Evolutionary conservation across 345 rosid genomes (phyloP), one percentile per base, ranked within the genome.

Genomic region (Aquilaria yunnanensis): DNA sequence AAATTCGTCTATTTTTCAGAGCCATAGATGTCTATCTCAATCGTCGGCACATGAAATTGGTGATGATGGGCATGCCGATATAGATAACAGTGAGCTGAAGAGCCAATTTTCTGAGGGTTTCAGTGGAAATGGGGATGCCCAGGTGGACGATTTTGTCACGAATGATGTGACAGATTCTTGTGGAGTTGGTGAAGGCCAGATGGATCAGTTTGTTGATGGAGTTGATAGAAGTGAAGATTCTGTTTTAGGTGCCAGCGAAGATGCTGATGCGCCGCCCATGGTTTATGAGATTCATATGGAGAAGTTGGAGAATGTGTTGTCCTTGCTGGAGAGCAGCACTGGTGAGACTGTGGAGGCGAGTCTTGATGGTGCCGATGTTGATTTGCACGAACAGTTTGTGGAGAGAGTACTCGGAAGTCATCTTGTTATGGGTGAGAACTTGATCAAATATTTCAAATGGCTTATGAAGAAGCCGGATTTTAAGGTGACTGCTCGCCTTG

Each of bases 401-500:
- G 43, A 71, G 2, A 79, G 65, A 70, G 91, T 87, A 63, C 79
- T 87, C 45, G 78, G 77, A 60, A 75, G 91, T 13, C 83, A 88
- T 37, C 70, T 56, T 3, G 57, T 87, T 54, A 51, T 68, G 51
- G 85, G 84, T 46, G 82, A 83, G 71, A 85, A 80, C 71, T 61
- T 84, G 76, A 74, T 92, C 48, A 65, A 71, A 66, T 92, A 84
- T 74, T 67, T 84, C 66, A 80, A 70, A 16, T 92, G 97, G 96
- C 84, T 73, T 30, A 66, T 62, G 67, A 62, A 59, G 70, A 74
- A 71, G 37, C 66, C 68, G 2, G 80, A 67, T 41, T 62, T 80
- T 55, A 56, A 12, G 61, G 63, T 75, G 33, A 78, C 87, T 47
- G 51, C 70, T 16, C 54, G 65, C 12, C 77, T 67, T 47, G 69